Evolutionary conservation across 495 filamentous ascomycete species (phyloP), one percentile per base, ranked within the genome.

Genomic region (Bacidia gigantensis): DNA sequence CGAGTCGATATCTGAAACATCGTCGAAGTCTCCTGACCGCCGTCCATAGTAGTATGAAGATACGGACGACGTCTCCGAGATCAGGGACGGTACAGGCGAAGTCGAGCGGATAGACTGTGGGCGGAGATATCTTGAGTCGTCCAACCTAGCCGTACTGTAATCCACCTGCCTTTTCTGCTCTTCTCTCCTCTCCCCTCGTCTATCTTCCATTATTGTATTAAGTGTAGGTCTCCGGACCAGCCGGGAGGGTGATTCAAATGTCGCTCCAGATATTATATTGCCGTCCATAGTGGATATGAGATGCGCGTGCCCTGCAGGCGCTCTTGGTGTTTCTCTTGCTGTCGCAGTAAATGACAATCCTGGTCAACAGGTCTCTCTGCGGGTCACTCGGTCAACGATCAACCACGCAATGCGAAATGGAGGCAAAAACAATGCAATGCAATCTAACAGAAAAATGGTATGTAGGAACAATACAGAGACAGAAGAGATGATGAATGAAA

Each of bases 201-300:
- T 69, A 62, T 89, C 83, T 69, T 89, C 86, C 62, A 84, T 82
- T 81, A 89, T 87, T 55, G 84, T 83, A 86, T 89, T 87, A 85
- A 89, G 83, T 56, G 68, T 65, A 65, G 75, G 72, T 63, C 74
- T 77, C 68, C 73, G 79, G 74, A 65, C 85, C 84, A 76, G 87
- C 85, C 71, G 78, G 61, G 76, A 74, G 53, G 77, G 78, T 56
- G 82, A 77, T 64, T 69, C 65, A 66, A 77, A 82, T 38, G 71
- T 75, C 56, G 70, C 77, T 62, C 76, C 67, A 54, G 78, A 74
- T 58, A 83, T 72, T 60, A 77, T 60, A 63, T 73, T 65, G 74
- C 77, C 62, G 62, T 74, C 76, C 85, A 87, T 77, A 56, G 69
- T 69, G 63, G 55, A 48, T 22, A 3, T 17, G 17, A 5, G 14